phyloP scores from a whole-genome alignment of 805 yeast genomes.

The Grigorovia jiainica region DNA sequence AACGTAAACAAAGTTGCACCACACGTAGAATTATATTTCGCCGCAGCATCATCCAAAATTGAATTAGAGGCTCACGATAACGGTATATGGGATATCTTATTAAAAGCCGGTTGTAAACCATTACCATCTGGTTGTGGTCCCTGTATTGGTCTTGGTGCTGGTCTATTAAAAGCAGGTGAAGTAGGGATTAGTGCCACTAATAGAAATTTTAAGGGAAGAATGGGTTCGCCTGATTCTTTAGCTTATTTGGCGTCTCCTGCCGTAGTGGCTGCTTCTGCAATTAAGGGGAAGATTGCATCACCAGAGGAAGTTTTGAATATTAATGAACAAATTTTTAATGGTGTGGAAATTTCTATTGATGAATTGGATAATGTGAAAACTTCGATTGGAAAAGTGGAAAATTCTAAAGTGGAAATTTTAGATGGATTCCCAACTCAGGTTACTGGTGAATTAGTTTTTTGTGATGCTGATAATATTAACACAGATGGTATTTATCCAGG shows the following conservation, averaged over 20 bases:
- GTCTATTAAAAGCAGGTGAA: constrained; percentile 88
- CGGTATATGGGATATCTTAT: constrained; percentile 86
- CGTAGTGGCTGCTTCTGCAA: constrained; percentile 96
- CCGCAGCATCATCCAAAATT: constrained; percentile 92
- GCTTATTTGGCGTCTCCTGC: constrained; percentile 97
- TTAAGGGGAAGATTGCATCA: constrained; percentile 86
- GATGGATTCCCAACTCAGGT: constrained; percentile 87
- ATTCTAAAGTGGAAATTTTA: constrained; percentile 56
- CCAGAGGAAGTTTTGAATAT: constrained; percentile 77
- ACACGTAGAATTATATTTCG: constrained; percentile 91
- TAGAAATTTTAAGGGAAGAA: constrained; percentile 97
- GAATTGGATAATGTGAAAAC: constrained; percentile 8
- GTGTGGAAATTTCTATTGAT: constrained; percentile 33
- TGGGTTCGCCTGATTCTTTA: constrained; percentile 95
- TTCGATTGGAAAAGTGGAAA: constrained; percentile 21
- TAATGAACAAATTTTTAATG: constrained; percentile 39
- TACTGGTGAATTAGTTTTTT: constrained; percentile 82
- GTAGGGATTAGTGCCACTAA: constrained; percentile 98
- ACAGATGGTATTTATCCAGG: constrained; percentile 99
- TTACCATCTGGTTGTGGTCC: constrained; percentile 99
- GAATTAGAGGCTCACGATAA: constrained; percentile 82
- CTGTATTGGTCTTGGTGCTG: constrained; percentile 95
- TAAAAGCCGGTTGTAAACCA: constrained; percentile 90
- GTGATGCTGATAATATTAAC: constrained; percentile 95
- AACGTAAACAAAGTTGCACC: constrained; percentile 60